Percentiles rank a stretch among this genome's conserved stretches.
These are phyloP conservation scores for Chenopodium formosanum DNA, from an alignment of 148 eudicot species.

Conservation along the genomic window DNA sequence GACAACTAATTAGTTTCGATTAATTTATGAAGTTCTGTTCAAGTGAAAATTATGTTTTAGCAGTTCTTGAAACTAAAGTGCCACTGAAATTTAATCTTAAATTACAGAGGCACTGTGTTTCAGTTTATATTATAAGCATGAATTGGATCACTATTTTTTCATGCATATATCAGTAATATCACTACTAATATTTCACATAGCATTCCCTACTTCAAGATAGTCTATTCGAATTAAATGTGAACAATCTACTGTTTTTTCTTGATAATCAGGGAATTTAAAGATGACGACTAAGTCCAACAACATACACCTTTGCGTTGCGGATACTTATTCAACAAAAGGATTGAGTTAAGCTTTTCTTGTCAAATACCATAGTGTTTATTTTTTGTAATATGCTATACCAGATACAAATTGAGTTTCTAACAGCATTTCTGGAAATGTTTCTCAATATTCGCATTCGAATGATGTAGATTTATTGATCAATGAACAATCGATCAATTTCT, in stretches of 20 bases:
- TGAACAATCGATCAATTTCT: neutral
- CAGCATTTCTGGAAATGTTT: neutral
- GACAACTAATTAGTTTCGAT: neutral
- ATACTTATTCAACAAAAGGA: neutral
- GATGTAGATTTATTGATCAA: neutral
- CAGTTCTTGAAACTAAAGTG: too few relatives aligned
- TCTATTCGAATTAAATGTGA: neutral
- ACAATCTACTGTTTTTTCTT: conserved; percentile 10
- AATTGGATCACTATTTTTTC: neutral
- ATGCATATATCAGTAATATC: neutral
- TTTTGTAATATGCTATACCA: conserved; percentile 10
- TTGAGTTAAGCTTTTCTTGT: conserved; percentile 1
- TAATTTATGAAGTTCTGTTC: too few relatives aligned
- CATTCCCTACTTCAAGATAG: neutral
- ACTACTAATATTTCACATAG: neutral
- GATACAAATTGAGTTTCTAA: neutral
- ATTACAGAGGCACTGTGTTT: neutral
- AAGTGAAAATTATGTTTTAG: too few relatives aligned
- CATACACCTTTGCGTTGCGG: neutral
- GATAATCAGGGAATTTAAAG: conserved; percentile 86
- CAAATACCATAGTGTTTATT: conserved; percentile 4
- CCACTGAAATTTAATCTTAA: too few relatives aligned
- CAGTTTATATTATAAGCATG: neutral
- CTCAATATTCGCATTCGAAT: neutral
- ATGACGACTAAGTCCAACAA: conserved; percentile 52